Base-by-base conservation (phyloP, 495 filamentous ascomycete genomes). In the Lasiosphaeria miniovina region DNA sequence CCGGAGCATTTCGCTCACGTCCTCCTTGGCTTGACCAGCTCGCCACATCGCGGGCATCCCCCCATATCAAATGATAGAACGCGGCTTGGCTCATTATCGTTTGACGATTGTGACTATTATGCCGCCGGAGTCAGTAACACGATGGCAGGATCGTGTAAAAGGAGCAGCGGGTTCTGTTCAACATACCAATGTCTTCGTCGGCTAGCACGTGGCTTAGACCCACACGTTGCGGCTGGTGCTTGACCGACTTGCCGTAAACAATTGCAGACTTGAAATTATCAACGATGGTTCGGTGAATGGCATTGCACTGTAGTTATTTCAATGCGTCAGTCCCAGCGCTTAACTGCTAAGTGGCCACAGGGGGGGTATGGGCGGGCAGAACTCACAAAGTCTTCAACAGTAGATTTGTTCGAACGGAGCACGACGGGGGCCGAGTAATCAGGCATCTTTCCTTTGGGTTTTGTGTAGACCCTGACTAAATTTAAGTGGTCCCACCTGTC, bases 171-270 rank as follows among this genome's bases (percentile, higher is more conserved):
- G 24, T 24, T 24, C 24, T 24, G 24, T 24, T 24, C 24, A 36
- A 84, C 88, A 77, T 82, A 96, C 93, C 90, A 73, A 98, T 96
- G 77, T 98, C 94, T 76, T 98, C 94, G 74, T 98, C 94, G 51
- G 84, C 89, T 66, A 98, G 80, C 80, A 96, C 90, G 74, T 98
- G 94, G 24, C 85, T 75, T 59, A 98, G 82, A 57, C 94, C 94
- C 60, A 98, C 94, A 61, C 91, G 84, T 77, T 98, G 95, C 61
- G 94, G 94, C 76, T 98, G 94, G 79, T 98, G 94, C 82, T 96
- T 98, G 41, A 98, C 94, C 45, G 92, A 96, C 66, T 91, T 91
- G 54, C 94, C 94, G 75, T 98, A 98, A 50, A 98, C 94, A 73
- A 98, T 87, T 15, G 94, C 94, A 38, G 85, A 81, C 78, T 91